Base-by-base conservation (phyloP, 1,284 basidiomycete species). In the Sporisorium iseilematis-ciliati region DNA sequence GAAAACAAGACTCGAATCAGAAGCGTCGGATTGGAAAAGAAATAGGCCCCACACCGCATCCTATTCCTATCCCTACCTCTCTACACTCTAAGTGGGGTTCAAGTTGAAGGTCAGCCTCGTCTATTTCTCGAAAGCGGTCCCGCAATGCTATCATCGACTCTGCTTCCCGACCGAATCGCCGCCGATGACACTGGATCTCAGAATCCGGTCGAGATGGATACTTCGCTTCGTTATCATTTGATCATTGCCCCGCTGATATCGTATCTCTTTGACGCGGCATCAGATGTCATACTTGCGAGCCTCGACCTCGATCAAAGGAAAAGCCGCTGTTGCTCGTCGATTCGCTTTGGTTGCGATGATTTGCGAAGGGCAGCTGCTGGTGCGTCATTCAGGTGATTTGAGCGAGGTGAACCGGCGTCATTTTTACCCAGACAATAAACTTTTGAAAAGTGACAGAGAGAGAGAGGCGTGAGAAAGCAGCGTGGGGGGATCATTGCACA, bases 281-380 rank as follows among this genome's bases (percentile, higher is more conserved):
- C 12, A 10, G 35, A 38, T 38, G 35, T 11, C 35, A 38, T 38
- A 4, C 14, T 16, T 38, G 35, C 26, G 16, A 48, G 26, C n/a
- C 8, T 25, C 23, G 41, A 42, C n/a, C 18, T 42, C 20, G 41
- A 38, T 11, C 18, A 46, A 20, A 46, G 25, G 8, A 4, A 8
- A 6, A 46, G 25, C 25, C 14, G 25, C 26, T 25, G 43, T 26
- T 46, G 43, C 25, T 46, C 23, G 43, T 25, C 43, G 43, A 29
- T 8, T n/a, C 26, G 16, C 25, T 33, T n/a, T n/a, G 35, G 35
- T 55, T 45, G 53, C 20, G 6, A 8, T 33, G 53, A 55, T 43
- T 6, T 18, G 53, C 53, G 26, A 55, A 23, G 41, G 53, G 41
- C 51, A 53, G 35, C 51, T 45, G 7, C 53, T 55, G 42, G 41